Evolutionary conservation across 2,329 filamentous ascomycete genomes (phyloP), one percentile per base, ranked within the genome.

Genomic region (Zarea fungicola): DNA sequence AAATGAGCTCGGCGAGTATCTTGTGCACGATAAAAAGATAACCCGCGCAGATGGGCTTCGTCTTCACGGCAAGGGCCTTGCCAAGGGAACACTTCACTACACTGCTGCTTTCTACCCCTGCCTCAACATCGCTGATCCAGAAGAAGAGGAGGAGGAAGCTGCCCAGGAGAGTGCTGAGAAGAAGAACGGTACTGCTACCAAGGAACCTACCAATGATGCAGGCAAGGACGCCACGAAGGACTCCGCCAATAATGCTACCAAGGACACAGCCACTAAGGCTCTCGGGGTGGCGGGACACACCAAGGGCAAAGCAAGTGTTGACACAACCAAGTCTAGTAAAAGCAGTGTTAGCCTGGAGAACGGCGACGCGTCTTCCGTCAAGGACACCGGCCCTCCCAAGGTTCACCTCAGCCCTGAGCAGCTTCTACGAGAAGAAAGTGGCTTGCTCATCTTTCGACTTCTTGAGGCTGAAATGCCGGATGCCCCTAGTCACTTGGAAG

Each of bases 371-470:
- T 54, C 56, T 10, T 65, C 65, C 8, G 53, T 61, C 13, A 65
- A 80, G 54, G 73, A 74, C 43, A 68, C 65, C 6, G 75, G 76
- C 32, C 74, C 83, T 13, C 86, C 89, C 23, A 95, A 95, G 72
- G 74, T 96, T 54, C 83, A 77, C 48, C 79, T 99, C 42, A 83
- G 78, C 5, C 81, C 83, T 1, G 85, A 96, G 53, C 88, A 97
- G 62, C 76, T 99, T 18, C 71, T 85, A 57, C 83, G 87, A 62
- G 85, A 96, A 63, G 90, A 97, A 71, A 93, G 88, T 49, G 93
- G 93, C 55, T 78, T 99, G 49, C 76, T 99, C 54, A 87, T 99
- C 48, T 97, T 99, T 78, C 92, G 91, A 63, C 80, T 99, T 50
- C 81, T 96, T 63, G 91, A 97, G 53, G 90, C 85, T 21, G 86